Base-by-base conservation (phyloP, 108 stramenopile genomes). In the Conticribra weissflogii region DNA sequence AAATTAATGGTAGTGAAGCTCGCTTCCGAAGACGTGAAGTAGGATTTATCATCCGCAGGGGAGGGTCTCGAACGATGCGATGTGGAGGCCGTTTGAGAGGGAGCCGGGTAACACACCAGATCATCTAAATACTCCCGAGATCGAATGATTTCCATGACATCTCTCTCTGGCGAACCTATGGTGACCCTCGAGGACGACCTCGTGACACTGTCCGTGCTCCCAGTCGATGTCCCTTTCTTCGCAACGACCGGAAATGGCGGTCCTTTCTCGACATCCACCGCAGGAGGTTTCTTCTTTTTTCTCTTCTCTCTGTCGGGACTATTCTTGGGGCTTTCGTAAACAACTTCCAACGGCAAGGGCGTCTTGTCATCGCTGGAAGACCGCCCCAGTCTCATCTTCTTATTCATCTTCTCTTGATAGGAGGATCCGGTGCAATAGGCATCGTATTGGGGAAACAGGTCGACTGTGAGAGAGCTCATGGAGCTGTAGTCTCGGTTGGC, bases 41-140 rank as follows among this genome's bases (percentile, higher is more conserved):
- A 41, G 56, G 56, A 57, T 32, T 19, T 33, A 33, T 57, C 54
- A 54, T 27, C 54, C 24, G 0, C 44, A 33, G n/a, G 21, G 34
- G 34, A 18, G 22, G 58, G 29, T 16, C 21, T 22, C 4, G 58
- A 21, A 44, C 33, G 33, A 19, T 33, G 41, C 24, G 59, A 60
- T 16, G 44, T 4, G 1, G 59, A 24, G 4, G 59, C 22, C 3
- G 59, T 44, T 3, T 33, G 23, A 18, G 21, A 34, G 19, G 14
- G 34, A 22, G 22, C n/a, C 22, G 1, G 58, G 36, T 9, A 41
- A 41, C 36, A 41, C 12, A 9, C 36, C 12, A 12, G 12, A 9
- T 12, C 36, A 41, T 41, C 12, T 12, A 5, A 41, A 41, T 41
- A 5, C 8, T 12, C 36, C 8, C 12, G 36, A 41, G 36, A 41